phyloP scores from a whole-genome alignment of 441 rosid species.

The Euphorbia corollata region DNA sequence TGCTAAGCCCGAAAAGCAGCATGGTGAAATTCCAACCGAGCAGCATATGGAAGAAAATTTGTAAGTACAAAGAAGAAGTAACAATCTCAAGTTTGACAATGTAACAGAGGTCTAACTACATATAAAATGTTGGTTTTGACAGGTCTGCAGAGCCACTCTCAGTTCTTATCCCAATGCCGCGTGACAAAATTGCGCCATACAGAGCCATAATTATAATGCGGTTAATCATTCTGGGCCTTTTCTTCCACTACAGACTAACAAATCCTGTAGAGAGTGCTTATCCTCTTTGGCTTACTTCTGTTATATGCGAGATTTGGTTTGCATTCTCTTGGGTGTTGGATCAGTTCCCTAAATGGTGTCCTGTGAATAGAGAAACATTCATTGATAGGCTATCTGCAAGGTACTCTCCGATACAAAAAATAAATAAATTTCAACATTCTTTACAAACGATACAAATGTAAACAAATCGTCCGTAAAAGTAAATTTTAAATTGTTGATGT shows the following conservation, averaged over 20 bases:
- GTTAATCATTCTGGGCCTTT: conserved; percentile 68
- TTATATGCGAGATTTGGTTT: conserved; percentile 97
- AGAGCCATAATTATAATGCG: conserved; percentile 67
- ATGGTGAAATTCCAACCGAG: conserved; percentile 56
- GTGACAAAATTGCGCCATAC: conserved; percentile 65
- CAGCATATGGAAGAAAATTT: conserved; percentile 81
- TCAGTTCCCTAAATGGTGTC: conserved; percentile 97
- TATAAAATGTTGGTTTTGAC: conserved; percentile 18
- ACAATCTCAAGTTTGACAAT: not conserved
- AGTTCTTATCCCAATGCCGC: conserved; percentile 48
- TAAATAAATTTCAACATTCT: not conserved
- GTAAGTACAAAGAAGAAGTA: conserved; percentile 33
- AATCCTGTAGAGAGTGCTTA: conserved; percentile 88
- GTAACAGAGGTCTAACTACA: not conserved
- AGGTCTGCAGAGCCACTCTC: conserved; percentile 76
- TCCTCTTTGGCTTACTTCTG: conserved; percentile 78
- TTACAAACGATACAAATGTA: not conserved
- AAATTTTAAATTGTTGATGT: conserved; percentile 2
- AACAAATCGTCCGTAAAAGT: not conserved
- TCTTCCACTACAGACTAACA: conserved; percentile 83
- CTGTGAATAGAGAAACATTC: conserved; percentile 58
- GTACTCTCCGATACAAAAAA: conserved; percentile 28
- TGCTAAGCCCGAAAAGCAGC: conserved; percentile 47
- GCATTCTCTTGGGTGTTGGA: conserved; percentile 95
- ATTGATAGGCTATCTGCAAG: conserved; percentile 70